Conservation (phyloP, 805 yeast genomes). For the Myxozyma sirexii region DNA sequence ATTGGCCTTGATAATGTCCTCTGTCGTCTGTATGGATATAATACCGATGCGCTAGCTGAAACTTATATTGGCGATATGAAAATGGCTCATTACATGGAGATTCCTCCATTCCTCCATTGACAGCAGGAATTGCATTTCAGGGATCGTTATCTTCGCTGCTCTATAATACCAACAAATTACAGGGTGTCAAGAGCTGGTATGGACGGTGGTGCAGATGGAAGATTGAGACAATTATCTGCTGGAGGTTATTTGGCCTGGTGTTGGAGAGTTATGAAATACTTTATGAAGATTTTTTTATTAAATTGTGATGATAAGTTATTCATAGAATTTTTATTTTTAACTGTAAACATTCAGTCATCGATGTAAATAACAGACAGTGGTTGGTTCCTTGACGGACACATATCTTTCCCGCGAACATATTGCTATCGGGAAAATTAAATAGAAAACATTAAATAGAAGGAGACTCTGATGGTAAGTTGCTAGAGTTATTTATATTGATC, state of each 20-base stretch:
- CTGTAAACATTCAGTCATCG: too few relatives aligned
- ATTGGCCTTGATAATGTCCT: slow-evolving; percentile 56
- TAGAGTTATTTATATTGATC: too few relatives aligned
- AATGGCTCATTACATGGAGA: slow-evolving; percentile 56
- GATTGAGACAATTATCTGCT: slow-evolving; percentile 32
- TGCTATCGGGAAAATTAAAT: too few relatives aligned
- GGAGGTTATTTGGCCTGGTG: slow-evolving; percentile 44
- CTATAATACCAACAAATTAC: slow-evolving; percentile 48
- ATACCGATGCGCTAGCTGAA: slow-evolving; percentile 51
- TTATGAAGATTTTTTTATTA: too few relatives aligned
- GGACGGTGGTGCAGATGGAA: slow-evolving; percentile 21
- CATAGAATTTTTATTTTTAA: too few relatives aligned
- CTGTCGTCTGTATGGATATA: slow-evolving; percentile 40
- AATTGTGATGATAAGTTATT: too few relatives aligned
- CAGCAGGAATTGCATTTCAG: slow-evolving; percentile 68
- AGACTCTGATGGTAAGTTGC: too few relatives aligned
- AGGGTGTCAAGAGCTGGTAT: slow-evolving; percentile 33
- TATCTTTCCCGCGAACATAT: too few relatives aligned
- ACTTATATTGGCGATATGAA: slow-evolving; percentile 45
- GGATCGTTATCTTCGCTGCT: slow-evolving; percentile 57
- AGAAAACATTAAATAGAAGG: too few relatives aligned
- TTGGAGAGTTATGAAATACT: slow-evolving; percentile 10
- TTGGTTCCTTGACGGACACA: too few relatives aligned
- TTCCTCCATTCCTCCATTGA: slow-evolving; percentile 64
- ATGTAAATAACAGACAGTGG: too few relatives aligned